Evolutionary conservation across 257 asterid genomes (phyloP).

Genomic region (Solanum microdontum): DNA sequence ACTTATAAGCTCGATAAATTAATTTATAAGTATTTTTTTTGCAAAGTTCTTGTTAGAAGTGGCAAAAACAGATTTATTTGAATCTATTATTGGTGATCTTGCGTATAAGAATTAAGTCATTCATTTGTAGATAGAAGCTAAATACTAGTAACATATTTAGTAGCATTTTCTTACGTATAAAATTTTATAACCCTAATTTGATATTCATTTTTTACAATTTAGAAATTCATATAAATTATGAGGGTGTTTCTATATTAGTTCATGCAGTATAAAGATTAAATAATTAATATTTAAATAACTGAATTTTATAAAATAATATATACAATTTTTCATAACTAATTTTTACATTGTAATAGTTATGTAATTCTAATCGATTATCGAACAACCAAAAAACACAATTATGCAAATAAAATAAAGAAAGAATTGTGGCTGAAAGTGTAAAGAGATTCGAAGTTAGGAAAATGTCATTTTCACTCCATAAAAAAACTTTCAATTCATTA

Average conservation of each 20-base stretch:
- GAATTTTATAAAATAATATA: not conserved
- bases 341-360: not conserved
- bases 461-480: constrained; percentile 38
- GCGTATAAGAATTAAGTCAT: not conserved
- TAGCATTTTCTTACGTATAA: not conserved
- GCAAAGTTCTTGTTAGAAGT: not conserved
- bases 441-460: constrained; percentile 31
- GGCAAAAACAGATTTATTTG: not conserved
- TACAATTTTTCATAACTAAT: not conserved
- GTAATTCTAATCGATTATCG: not conserved
- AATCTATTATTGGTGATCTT: not conserved
- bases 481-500: constrained; percentile 2
- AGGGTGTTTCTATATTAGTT: not conserved
- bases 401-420: not conserved
- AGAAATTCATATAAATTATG: not conserved
- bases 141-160: not conserved
- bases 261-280: not conserved
- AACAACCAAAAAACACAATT: not conserved
- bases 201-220: not conserved
- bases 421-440: not conserved
- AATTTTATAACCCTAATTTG: not conserved
- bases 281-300: not conserved
- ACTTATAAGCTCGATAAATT: not conserved
- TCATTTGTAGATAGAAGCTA: too few relatives aligned
- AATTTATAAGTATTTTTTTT: not conserved